These are phyloP conservation scores for Salvia sclarea DNA, from an alignment of 305 asterid genomes.

Conservation along the genomic window DNA sequence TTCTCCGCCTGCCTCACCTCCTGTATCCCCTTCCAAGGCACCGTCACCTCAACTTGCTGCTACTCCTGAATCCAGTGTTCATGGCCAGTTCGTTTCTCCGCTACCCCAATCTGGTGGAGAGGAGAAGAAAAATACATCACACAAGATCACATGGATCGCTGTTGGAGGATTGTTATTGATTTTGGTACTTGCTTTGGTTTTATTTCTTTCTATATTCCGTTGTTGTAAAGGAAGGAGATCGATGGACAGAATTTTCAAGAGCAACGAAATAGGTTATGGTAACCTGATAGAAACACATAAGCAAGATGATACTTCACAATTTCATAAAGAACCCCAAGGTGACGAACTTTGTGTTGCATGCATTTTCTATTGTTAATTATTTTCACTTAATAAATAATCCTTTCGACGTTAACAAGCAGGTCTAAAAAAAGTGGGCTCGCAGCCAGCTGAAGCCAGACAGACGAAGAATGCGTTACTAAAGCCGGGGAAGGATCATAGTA, in stretches of 20 bases:
- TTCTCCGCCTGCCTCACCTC: conserved; percentile 64
- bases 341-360: conserved; percentile 8
- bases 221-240: conserved; percentile 47
- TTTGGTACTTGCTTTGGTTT: conserved; percentile 45
- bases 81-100: conserved; percentile 46
- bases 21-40: conserved; percentile 55
- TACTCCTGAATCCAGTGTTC: conserved; percentile 36
- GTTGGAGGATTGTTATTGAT: conserved; percentile 51
- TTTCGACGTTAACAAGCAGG: conserved; percentile 37
- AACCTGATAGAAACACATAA: conserved; percentile 36
- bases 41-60: conserved; percentile 51
- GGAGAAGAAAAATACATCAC: conserved; percentile 36
- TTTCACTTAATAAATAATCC: conserved; percentile 4
- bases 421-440: conserved; percentile 38
- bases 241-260: conserved; percentile 34
- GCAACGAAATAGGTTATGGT: conserved; percentile 36
- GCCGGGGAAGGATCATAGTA: conserved; percentile 47
- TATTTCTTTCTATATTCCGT: conserved; percentile 48
- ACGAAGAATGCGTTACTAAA: conserved; percentile 36
- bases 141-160: conserved; percentile 47
- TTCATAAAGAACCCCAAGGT: conserved; percentile 53
- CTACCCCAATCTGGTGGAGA: conserved; percentile 40
- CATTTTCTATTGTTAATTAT: conserved; percentile 9
- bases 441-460: conserved; percentile 44
- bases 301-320: conserved; percentile 39